Evolutionary conservation across 495 filamentous ascomycete genomes (phyloP), one percentile per base, ranked within the genome.

Genomic region (Letharia lupina): DNA sequence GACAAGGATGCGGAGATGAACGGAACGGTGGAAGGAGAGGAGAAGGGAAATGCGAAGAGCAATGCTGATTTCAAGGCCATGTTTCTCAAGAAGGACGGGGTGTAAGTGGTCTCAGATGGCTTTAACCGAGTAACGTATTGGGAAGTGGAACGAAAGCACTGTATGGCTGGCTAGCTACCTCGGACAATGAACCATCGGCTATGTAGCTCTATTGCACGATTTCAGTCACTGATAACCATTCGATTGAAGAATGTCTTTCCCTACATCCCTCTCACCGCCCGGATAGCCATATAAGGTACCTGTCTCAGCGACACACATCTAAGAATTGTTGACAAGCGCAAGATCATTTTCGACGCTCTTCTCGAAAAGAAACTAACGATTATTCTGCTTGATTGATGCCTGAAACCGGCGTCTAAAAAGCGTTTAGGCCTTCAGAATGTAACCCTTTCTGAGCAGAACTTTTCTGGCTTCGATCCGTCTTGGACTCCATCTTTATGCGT

Each of bases 61-160:
- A 96, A 97, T 78, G 88, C 87, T 60, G 91, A 96, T 77, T 96
- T 96, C 77, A 90, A 87, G 71, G 84, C 83, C 47, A 84, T 96
- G 86, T 86, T 93, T 70, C 64, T 86, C 33, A 69, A 61, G 41
- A 69, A 63, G 35, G 54, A 65, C 20, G 42, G 9, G 56, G 52
- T 31, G 23, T 60, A 37, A 37, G 16, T 20, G 33, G 33, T 6
- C 20, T 57, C 16, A 8, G 54, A 18, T 35, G 52, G 31, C 28
- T 54, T 31, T 54, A 16, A 31, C 8, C 4, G 6, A 47, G 44
- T 47, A 47, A 39, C 4, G 37, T 39, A 39, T 39, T 39, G 0
- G 44, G 44, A 20, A 47, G 44, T 16, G 3, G 41, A 44, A 44
- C 41, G 6, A 10, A 12, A 44, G 20, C 45, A 20, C 23, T 31